Percentiles rank a stretch among this genome's conserved stretches.
Conservation (phyloP, 2,329 filamentous ascomycete genomes). For the Clonostachys rhizophaga region DNA sequence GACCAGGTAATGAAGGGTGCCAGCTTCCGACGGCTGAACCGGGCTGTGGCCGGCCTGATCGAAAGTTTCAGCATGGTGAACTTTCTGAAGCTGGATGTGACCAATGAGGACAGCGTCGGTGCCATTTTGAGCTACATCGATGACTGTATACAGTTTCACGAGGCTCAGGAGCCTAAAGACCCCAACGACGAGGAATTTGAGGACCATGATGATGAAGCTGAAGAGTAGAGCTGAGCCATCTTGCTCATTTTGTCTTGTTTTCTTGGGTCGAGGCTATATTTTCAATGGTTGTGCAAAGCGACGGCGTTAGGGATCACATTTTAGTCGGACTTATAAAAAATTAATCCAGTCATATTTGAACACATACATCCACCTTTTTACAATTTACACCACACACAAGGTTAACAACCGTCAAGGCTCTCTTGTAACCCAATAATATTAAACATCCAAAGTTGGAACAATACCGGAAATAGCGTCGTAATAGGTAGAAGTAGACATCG, state of each 20-base stretch:
- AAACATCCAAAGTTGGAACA: too few species aligned
- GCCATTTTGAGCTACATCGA: slow-evolving; percentile 87
- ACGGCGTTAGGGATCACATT: slow-evolving; percentile 14
- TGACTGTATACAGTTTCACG: slow-evolving; percentile 88
- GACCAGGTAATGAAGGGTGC: slow-evolving; percentile 73
- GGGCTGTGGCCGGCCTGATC: slow-evolving; percentile 84
- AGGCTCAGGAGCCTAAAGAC: slow-evolving; percentile 87
- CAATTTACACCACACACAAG: slow-evolving; percentile 1
- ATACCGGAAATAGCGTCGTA: too few species aligned
- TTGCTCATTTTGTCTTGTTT: background rate
- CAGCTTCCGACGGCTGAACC: slow-evolving; percentile 79
- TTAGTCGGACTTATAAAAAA: background rate
- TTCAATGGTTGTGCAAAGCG: slow-evolving; percentile 18
- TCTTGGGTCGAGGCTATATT: slow-evolving; percentile 5
- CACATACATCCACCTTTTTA: background rate
- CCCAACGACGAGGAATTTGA: slow-evolving; percentile 55
- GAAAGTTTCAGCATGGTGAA: slow-evolving; percentile 98
- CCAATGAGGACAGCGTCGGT: slow-evolving; percentile 87
- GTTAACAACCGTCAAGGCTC: too few species aligned
- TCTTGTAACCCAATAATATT: too few species aligned
- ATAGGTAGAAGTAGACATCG: too few species aligned
- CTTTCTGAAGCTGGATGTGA: slow-evolving; percentile 83
- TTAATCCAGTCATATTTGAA: background rate
- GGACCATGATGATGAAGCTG: slow-evolving; percentile 23
- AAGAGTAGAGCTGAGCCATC: slow-evolving; percentile 7